Evolutionary conservation across 2,329 filamentous ascomycete species (phyloP), one percentile per base, ranked within the genome.

Genomic region (Aspergillus arachidicola): DNA sequence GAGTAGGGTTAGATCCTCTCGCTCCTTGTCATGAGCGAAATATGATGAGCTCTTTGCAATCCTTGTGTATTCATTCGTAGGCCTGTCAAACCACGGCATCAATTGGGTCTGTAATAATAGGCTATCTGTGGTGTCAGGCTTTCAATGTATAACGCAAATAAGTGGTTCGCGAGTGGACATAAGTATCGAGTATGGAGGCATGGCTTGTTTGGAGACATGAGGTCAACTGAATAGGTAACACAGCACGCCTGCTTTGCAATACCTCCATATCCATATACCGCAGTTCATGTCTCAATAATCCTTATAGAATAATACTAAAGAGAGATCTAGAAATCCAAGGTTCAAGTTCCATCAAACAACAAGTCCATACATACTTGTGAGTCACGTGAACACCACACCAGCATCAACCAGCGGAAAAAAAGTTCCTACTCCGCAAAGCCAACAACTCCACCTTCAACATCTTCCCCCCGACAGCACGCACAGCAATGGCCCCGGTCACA

Each of bases 401-500:
- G 19, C 28, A 34, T 51, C 48, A 10, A 19, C 48, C 28, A 4
- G 28, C 26, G 28, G 48, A 19, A 51, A 63, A 57, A 60, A 45
- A 55, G 16, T 7, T 28, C 58, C 55, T 34, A 46, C 61, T 23
- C 45, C 56, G 34, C 57, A 55, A 51, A 57, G 38, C 43, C 26
- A 63, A 55, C 58, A 61, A 68, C 66, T 57, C 58, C 62, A 48
- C 60, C 64, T 58, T 41, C 34, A 7, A 36, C 21, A 16, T 38
- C n/a, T 21, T n/a, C 6, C 23, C 51, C n/a, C n/a, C 11, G 16
- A 21, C 19, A 38, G 14, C n/a, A 38, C n/a, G 19, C 12, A 21
- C 14, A 23, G 65, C 51, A 32, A 72, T 71, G 69, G 64, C 69
- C 5, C 56, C 68, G 50, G 54, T 68, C 10, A 53, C 71, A 61